Evolutionary conservation across 768 basidiomycete species (phyloP).

Genomic region (Xerocomus brunneocitrinus): DNA sequence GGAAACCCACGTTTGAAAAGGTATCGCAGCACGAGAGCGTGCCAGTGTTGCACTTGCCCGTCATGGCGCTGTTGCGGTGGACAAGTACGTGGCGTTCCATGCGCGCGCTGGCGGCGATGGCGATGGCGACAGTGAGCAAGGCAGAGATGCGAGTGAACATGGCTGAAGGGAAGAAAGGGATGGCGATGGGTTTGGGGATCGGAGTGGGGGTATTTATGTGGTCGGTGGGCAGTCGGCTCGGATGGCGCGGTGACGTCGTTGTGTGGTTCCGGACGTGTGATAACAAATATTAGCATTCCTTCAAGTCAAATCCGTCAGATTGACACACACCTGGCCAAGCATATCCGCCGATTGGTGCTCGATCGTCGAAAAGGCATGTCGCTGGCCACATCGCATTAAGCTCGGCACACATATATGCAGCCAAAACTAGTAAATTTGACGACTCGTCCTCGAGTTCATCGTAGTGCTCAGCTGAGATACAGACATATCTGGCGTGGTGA

Average conservation of each 20-base stretch:
- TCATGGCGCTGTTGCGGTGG: slow-evolving; percentile 1
- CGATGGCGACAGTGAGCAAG: slow-evolving; percentile 15
- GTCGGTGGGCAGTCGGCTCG: background rate
- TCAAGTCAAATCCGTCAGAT: background rate
- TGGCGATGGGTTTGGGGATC: background rate
- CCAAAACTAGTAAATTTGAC: background rate
- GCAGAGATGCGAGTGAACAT: slow-evolving; percentile 23
- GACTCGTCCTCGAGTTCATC: too few relatives aligned
- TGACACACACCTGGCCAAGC: background rate
- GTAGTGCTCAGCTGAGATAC: background rate
- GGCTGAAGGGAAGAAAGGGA: background rate
- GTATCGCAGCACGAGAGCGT: slow-evolving; percentile 17
- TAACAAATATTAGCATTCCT: slow-evolving; percentile 6
- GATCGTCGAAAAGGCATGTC: background rate
- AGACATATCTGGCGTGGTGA: background rate
- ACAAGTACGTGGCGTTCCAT: slow-evolving; percentile 15
- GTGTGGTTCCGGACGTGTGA: background rate
- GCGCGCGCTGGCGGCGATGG: slow-evolving; percentile 21
- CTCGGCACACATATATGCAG: slow-evolving; percentile 2
- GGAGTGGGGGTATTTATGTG: slow-evolving; percentile 21
- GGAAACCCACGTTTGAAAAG: slow-evolving; percentile 17
- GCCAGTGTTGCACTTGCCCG: slow-evolving; percentile 19
- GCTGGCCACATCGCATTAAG: too few relatives aligned
- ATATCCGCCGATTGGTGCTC: background rate
- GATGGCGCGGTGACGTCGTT: slow-evolving; percentile 10